Percentiles rank a stretch among this genome's conserved stretches.
Evolutionary conservation across 768 basidiomycete species (phyloP).

Genomic region (Russula lepida): DNA sequence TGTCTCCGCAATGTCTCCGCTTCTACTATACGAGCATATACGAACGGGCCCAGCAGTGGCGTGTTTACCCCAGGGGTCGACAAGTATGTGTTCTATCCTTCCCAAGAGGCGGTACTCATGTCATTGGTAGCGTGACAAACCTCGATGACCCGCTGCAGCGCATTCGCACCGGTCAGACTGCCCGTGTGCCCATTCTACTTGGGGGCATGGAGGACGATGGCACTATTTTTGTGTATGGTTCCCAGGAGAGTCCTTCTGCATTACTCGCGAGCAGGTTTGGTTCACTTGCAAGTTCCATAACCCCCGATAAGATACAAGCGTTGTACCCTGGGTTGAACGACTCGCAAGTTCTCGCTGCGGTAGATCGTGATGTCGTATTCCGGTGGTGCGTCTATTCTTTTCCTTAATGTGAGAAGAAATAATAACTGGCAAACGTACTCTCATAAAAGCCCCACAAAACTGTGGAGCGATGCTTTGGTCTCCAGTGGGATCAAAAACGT

Average conservation of each 20-base stretch:
- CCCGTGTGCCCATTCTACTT: slow-evolving; percentile 1
- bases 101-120: not conserved
- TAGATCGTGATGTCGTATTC: slow-evolving; percentile 1
- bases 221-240: not conserved
- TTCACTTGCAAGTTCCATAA: not conserved
- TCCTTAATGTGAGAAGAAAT: not conserved
- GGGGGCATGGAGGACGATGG: slow-evolving; percentile 7
- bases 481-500: not conserved
- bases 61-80: no score
- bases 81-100: no score
- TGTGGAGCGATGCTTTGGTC: slow-evolving; percentile 5
- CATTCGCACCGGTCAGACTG: not conserved
- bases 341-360: not conserved
- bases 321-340: slow-evolving; percentile 2
- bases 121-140: not conserved
- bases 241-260: not conserved
- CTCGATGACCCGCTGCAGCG: slow-evolving; percentile 1
- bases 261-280: not conserved
- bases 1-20: no score
- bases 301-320: not conserved
- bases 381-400: not conserved
- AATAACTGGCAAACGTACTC: no score
- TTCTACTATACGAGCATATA: no score
- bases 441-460: slow-evolving; percentile 1
- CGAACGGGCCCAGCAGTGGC: no score